Percentiles rank a stretch among this genome's conserved stretches.
Evolutionary conservation across 768 basidiomycete genomes (phyloP).

Genomic region (Hypholoma sublateritium): DNA sequence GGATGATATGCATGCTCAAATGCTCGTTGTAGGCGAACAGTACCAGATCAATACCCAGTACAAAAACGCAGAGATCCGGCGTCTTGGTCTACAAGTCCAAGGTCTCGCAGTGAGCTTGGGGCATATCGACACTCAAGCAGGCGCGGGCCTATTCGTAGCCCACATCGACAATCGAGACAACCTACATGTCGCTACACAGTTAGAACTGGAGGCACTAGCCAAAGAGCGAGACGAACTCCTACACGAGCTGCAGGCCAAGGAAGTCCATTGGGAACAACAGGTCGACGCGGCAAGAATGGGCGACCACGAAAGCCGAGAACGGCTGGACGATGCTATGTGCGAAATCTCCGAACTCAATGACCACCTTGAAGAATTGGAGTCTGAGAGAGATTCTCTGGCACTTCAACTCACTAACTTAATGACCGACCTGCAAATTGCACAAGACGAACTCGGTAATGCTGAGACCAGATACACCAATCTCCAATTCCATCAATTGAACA

Average conservation of each 20-base stretch:
- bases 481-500: slow-evolving; percentile 65
- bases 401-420: slow-evolving; percentile 66
- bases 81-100: slow-evolving; percentile 25
- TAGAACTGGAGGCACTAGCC: slow-evolving; percentile 37
- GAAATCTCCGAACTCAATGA: slow-evolving; percentile 45
- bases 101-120: slow-evolving; percentile 16
- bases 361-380: slow-evolving; percentile 55
- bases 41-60: slow-evolving; percentile 17
- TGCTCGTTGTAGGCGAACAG: slow-evolving; percentile 12
- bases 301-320: slow-evolving; percentile 34
- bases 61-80: slow-evolving; percentile 31
- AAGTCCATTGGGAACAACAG: slow-evolving; percentile 29
- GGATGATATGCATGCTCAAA: slow-evolving; percentile 25
- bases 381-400: slow-evolving; percentile 65
- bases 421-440: slow-evolving; percentile 51
- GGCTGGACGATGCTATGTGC: slow-evolving; percentile 40
- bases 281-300: slow-evolving; percentile 31
- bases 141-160: background rate
- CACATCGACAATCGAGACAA: slow-evolving; percentile 34
- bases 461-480: slow-evolving; percentile 62
- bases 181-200: slow-evolving; percentile 14
- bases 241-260: slow-evolving; percentile 31
- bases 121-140: background rate
- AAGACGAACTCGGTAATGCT: slow-evolving; percentile 52
- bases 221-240: slow-evolving; percentile 37